phyloP scores from a whole-genome alignment of 148 eudicot species.

The Vaccinium vitisidaea region DNA sequence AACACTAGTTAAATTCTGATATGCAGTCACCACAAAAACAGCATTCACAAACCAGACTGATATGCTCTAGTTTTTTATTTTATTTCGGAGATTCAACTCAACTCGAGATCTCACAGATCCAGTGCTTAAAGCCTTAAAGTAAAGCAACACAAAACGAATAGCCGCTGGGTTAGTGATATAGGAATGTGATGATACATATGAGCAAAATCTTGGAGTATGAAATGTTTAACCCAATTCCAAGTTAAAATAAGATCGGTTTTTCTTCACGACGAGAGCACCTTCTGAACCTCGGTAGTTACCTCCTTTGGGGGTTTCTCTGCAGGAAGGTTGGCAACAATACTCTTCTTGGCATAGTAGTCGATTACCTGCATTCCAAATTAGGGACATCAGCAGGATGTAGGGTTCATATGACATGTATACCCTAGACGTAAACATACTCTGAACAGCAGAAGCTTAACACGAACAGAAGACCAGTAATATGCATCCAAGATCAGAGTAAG shows the following conservation, averaged over 20 bases:
- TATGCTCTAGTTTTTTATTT: neutral
- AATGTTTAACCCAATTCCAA: conserved; percentile 5
- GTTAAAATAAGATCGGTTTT: conserved; percentile 5
- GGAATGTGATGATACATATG: neutral
- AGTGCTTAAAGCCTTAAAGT: neutral
- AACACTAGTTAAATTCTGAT: neutral
- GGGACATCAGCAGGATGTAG: neutral
- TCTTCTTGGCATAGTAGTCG: conserved; percentile 67
- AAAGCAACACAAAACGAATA: neutral
- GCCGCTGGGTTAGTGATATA: neutral
- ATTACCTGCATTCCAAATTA: conserved; percentile 39
- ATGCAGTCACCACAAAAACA: too few species aligned
- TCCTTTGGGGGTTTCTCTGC: conserved; percentile 60
- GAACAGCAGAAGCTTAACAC: neutral
- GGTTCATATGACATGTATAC: too few species aligned
- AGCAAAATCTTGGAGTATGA: neutral
- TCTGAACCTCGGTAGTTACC: conserved; percentile 43
- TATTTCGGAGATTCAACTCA: neutral
- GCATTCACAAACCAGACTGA: too few species aligned
- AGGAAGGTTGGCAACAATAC: conserved; percentile 62
- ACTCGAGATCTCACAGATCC: neutral
- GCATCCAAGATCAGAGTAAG: neutral
- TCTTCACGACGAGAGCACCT: conserved; percentile 33
- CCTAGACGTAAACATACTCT: neutral
- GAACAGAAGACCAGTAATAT: neutral